phyloP scores from a whole-genome alignment of 768 basidiomycete species.

The Grammothele lineata region DNA sequence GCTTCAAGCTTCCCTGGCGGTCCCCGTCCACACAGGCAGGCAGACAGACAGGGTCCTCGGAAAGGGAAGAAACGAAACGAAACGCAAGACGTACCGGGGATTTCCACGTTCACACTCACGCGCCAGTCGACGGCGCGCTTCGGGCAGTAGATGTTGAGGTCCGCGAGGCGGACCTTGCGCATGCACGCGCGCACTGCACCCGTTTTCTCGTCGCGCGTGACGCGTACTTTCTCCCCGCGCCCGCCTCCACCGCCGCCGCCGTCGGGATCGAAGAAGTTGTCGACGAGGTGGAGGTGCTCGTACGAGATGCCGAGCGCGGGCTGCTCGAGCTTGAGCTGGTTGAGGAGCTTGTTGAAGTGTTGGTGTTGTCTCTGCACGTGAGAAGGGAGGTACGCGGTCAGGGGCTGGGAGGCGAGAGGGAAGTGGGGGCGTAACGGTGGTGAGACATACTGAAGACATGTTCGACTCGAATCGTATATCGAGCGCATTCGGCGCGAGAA shows the following conservation, averaged over 20 bases:
- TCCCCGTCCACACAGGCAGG: too few relatives aligned
- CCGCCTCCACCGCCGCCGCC: conserved; percentile 27
- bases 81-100: conserved; percentile 56
- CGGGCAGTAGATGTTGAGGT: conserved; percentile 85
- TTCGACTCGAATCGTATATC: conserved; percentile 86
- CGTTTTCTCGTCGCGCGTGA: conserved; percentile 79
- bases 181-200: conserved; percentile 62
- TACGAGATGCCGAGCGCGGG: conserved; percentile 61
- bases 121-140: conserved; percentile 86
- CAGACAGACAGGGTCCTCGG: not conserved
- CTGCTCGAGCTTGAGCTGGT: conserved; percentile 64
- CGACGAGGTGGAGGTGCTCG: conserved; percentile 71
- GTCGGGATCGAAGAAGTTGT: conserved; percentile 65
- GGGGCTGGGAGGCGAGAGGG: too few relatives aligned
- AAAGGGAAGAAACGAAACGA: not conserved
- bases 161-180: conserved; percentile 78
- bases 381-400: not conserved
- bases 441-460: conserved; percentile 76
- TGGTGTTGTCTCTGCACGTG: conserved; percentile 71
- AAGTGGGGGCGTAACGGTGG: too few relatives aligned
- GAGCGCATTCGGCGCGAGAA: conserved; percentile 55
- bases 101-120: conserved; percentile 88
- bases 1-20: too few relatives aligned
- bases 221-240: conserved; percentile 62
- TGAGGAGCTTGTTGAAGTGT: conserved; percentile 84